phyloP scores from a whole-genome alignment of 768 basidiomycete genomes.

The Podaxis mareebaensis region DNA sequence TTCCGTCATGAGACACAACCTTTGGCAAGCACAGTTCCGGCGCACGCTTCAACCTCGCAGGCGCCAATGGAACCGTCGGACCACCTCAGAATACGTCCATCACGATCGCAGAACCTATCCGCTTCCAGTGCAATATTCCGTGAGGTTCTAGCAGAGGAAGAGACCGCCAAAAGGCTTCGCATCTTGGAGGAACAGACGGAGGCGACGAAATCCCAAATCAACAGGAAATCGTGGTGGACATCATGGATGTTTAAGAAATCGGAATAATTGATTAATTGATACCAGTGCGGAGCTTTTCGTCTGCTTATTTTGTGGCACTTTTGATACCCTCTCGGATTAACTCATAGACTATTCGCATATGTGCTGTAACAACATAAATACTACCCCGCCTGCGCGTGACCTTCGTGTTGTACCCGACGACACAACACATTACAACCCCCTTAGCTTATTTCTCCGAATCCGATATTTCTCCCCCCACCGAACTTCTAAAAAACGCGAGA shows the following conservation, averaged over 20 bases:
- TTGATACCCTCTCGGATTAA: constrained; percentile 42
- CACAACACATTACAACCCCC: constrained; percentile 16
- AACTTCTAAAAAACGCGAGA: constrained; percentile 30
- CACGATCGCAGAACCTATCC: constrained; percentile 46
- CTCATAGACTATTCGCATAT: constrained; percentile 25
- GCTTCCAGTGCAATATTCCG: constrained; percentile 63
- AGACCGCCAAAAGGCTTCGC: constrained; percentile 52
- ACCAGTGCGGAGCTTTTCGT: constrained; percentile 27
- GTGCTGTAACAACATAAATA: constrained; percentile 12
- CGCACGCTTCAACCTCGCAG: constrained; percentile 36
- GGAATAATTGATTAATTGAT: constrained; percentile 28
- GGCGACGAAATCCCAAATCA: constrained; percentile 41
- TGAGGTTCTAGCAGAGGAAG: constrained; percentile 73
- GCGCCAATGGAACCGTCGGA: constrained; percentile 31
- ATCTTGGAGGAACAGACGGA: constrained; percentile 57
- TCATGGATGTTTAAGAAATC: constrained; percentile 63
- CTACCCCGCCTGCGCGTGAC: constrained; percentile 16
- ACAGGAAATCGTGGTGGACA: constrained; percentile 56
- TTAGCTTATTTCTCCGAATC: constrained; percentile 30
- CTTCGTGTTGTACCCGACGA: constrained; percentile 1
- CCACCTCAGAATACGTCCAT: constrained; percentile 9
- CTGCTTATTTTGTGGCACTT: constrained; percentile 23
- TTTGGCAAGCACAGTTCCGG: constrained; percentile 41
- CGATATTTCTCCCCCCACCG: constrained; percentile 37
- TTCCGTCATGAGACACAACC: constrained; percentile 45